Conservation (phyloP, 495 filamentous ascomycete genomes). For the Cercophora samala region DNA sequence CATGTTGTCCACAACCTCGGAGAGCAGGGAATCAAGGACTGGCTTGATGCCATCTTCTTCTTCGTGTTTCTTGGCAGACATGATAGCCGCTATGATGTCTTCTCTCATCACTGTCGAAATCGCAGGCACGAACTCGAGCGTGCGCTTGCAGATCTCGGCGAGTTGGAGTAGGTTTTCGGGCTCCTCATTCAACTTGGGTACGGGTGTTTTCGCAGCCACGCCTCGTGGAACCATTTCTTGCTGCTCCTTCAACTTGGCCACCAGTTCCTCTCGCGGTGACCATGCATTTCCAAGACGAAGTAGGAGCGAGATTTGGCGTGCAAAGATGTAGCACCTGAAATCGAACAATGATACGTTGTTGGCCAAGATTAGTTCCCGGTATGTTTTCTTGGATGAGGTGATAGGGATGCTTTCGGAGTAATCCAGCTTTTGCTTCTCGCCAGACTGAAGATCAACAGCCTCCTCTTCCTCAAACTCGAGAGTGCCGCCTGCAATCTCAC, state of each 20-base stretch:
- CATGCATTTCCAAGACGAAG: slow-evolving; percentile 74
- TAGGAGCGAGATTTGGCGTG: slow-evolving; percentile 78
- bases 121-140: slow-evolving; percentile 75
- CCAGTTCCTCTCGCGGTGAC: slow-evolving; percentile 53
- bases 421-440: slow-evolving; percentile 29
- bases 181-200: slow-evolving; percentile 51
- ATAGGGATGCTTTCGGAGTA: slow-evolving; percentile 59
- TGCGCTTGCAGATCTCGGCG: slow-evolving; percentile 73
- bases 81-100: slow-evolving; percentile 58
- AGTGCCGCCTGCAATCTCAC: slow-evolving; percentile 30
- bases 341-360: slow-evolving; percentile 98
- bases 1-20: slow-evolving; percentile 70
- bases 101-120: slow-evolving; percentile 72
- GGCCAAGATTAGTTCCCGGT: slow-evolving; percentile 88
- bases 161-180: slow-evolving; percentile 72
- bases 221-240: slow-evolving; percentile 51
- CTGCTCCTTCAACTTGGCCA: slow-evolving; percentile 56
- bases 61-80: slow-evolving; percentile 28
- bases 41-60: slow-evolving; percentile 17
- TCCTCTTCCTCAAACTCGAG: slow-evolving; percentile 45
- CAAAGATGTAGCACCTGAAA: slow-evolving; percentile 91
- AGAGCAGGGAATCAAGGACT: slow-evolving; percentile 31
- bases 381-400: slow-evolving; percentile 70
- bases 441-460: slow-evolving; percentile 46
- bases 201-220: slow-evolving; percentile 47